A percentile compares a stretch with the other conserved stretches of the same genome.
Conservation (phyloP, 805 yeast species). For the Myxozyma geophila region DNA sequence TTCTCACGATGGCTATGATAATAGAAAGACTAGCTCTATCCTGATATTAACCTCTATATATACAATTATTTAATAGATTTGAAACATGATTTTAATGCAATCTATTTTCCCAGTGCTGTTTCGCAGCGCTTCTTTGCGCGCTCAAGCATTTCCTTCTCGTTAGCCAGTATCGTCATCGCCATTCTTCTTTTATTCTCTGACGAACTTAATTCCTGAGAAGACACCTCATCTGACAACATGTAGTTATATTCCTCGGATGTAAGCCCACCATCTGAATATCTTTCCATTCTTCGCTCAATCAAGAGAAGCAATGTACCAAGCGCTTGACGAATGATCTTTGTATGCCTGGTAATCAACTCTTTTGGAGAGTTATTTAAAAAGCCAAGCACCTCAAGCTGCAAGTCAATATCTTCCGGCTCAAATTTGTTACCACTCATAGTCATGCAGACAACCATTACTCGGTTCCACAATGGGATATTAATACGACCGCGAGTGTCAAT, state of each 20-base stretch:
- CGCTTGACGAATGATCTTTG: constrained; percentile 1
- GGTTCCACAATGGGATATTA: constrained; percentile 17
- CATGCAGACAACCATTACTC: constrained; percentile 7
- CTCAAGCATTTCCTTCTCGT: constrained; percentile 32
- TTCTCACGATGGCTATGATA: too few relatives aligned
- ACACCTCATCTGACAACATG: constrained; percentile 14
- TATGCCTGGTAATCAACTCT: neutral
- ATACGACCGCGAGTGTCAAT: constrained; percentile 12
- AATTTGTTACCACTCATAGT: neutral
- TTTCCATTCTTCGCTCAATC: constrained; percentile 13
- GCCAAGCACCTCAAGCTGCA: constrained; percentile 9
- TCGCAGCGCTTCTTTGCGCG: constrained; percentile 20
- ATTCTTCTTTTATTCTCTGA: constrained; percentile 7
- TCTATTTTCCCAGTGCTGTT: constrained; percentile 11
- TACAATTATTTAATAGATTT: neutral
- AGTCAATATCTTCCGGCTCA: neutral
- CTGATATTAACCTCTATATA: neutral
- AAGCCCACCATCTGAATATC: constrained; percentile 21
- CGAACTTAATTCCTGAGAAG: neutral
- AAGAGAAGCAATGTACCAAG: constrained; percentile 1
- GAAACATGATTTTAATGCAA: neutral
- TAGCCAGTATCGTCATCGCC: constrained; percentile 23
- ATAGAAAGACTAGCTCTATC: neutral
- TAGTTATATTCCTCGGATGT: constrained; percentile 21
- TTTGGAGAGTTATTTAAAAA: constrained; percentile 14